A percentile compares a stretch with the other conserved stretches of the same genome.
Conservation (phyloP, 257 asterid species). For the Nicotiana benthamiana region DNA sequence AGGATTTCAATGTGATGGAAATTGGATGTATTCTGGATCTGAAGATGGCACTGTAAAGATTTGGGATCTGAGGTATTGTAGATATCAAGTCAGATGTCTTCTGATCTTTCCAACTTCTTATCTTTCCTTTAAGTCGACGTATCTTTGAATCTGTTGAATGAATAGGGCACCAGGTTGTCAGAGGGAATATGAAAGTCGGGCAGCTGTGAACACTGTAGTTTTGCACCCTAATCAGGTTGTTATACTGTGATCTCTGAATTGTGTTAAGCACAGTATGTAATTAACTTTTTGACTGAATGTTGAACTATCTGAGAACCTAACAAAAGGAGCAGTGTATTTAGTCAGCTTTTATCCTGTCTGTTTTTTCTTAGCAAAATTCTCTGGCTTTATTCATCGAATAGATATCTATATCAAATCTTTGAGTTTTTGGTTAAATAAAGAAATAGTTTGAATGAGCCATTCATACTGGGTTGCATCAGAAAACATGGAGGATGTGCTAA, state of each 20-base stretch:
- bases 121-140: constrained; percentile 9
- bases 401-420: neutral
- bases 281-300: neutral
- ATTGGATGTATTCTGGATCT: constrained; percentile 99
- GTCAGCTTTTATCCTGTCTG: neutral
- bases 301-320: neutral
- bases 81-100: neutral
- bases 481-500: neutral
- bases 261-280: neutral
- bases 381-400: neutral
- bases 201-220: constrained; percentile 95
- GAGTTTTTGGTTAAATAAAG: neutral
- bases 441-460: neutral
- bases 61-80: constrained; percentile 80
- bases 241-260: neutral
- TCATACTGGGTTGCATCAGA: neutral
- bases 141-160: constrained; percentile 17
- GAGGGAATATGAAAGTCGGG: constrained; percentile 98
- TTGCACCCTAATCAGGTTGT: constrained; percentile 94
- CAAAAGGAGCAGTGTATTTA: neutral
- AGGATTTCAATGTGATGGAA: constrained; percentile 96
- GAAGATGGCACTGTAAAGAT: constrained; percentile 99
- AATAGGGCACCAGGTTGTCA: constrained; percentile 97
- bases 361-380: neutral
- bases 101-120: neutral